These are phyloP conservation scores for Eucalyptus victrix DNA, from an alignment of 345 rosid species.

Conservation along the genomic window DNA sequence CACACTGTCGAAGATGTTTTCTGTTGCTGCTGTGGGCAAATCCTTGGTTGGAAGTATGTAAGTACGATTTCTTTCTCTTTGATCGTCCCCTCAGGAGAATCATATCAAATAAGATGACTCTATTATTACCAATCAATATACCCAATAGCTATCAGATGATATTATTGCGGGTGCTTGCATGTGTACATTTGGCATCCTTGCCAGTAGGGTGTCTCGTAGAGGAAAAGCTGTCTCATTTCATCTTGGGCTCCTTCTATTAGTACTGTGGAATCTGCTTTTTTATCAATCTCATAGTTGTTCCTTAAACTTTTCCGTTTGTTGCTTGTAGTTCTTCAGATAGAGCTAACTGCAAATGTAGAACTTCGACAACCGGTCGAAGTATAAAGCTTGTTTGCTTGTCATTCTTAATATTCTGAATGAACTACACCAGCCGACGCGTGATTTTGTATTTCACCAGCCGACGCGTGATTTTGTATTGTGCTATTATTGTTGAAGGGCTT, in stretches of 20 bases:
- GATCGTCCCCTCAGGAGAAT: not conserved
- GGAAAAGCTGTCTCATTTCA: not conserved
- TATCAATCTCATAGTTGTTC: not conserved
- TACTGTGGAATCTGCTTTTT: not conserved
- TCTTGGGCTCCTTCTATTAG: not conserved
- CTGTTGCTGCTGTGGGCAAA: slow-evolving; percentile 38
- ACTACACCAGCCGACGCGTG: not conserved
- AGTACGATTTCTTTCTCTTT: not conserved
- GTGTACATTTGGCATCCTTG: not conserved
- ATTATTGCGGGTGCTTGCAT: not conserved
- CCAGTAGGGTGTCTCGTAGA: not conserved
- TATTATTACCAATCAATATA: not conserved
- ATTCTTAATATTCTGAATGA: not conserved
- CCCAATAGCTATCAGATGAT: not conserved
- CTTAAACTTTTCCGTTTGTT: not conserved
- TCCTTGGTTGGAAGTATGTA: slow-evolving; percentile 43
- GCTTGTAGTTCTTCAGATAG: not conserved
- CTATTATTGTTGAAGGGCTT: not conserved
- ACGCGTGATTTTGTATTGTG: not conserved
- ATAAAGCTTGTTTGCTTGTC: not conserved
- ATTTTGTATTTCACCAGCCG: not conserved
- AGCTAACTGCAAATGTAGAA: not conserved
- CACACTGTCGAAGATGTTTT: slow-evolving; percentile 30
- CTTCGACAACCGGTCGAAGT: not conserved
- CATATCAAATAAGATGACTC: not conserved